Evolutionary conservation across 768 basidiomycete species (phyloP).

Genomic region (Saitozyma sp.): DNA sequence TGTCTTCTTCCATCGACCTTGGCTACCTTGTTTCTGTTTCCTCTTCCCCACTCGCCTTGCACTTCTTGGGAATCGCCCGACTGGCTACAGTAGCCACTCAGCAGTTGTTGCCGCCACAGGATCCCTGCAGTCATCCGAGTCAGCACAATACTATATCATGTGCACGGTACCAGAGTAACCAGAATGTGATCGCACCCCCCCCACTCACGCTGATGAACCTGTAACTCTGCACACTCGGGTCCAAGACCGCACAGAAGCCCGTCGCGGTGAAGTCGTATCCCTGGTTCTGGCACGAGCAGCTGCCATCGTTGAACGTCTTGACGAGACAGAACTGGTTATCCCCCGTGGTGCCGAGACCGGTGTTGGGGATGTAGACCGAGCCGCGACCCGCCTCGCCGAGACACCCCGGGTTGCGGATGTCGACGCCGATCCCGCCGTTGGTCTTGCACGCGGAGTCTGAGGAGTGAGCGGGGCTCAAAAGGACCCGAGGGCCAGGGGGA

Average conservation of each 20-base stretch:
- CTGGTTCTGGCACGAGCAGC: conserved; percentile 9
- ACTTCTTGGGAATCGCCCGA: too few species aligned
- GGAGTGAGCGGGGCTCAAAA: not conserved
- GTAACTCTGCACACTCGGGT: conserved; percentile 10
- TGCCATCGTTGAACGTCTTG: not conserved
- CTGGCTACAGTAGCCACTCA: too few species aligned
- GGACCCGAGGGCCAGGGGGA: too few species aligned
- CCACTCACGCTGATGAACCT: conserved; percentile 8
- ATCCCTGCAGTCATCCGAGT: too few species aligned
- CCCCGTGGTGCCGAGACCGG: not conserved
- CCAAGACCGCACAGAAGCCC: conserved; percentile 3
- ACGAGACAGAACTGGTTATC: conserved; percentile 11
- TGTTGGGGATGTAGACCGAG: conserved; percentile 5
- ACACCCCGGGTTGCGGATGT: conserved; percentile 9
- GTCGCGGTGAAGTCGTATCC: conserved; percentile 10
- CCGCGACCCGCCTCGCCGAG: conserved; percentile 8
- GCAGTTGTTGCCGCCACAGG: too few species aligned
- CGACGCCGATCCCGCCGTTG: conserved; percentile 7
- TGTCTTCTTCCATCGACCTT: too few species aligned
- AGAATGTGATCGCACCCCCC: too few species aligned
- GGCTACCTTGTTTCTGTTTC: too few species aligned
- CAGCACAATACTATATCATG: too few species aligned
- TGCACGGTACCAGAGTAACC: too few species aligned
- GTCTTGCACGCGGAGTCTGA: conserved; percentile 17
- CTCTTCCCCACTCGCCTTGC: too few species aligned